A percentile compares a stretch with the other conserved stretches of the same genome.
These are phyloP conservation scores for Macrophomina pseudophaseolina DNA, from an alignment of 2,329 filamentous ascomycete species.

Conservation along the genomic window DNA sequence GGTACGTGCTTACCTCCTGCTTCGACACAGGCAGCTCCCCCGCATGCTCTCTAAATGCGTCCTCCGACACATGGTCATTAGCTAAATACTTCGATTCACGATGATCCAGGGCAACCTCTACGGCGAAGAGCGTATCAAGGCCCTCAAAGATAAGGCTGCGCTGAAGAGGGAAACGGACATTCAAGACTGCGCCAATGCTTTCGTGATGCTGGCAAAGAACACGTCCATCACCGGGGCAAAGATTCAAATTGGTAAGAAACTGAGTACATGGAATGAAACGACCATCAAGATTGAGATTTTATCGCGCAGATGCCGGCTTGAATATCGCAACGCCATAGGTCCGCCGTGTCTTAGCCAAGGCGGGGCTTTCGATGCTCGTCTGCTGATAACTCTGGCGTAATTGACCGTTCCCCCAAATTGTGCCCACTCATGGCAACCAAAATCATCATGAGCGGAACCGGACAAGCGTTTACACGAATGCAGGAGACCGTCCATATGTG, in stretches of 20 bases:
- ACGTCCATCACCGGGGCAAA: constrained; percentile 56
- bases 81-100: no score
- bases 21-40: no score
- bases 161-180: constrained; percentile 64
- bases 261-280: background rate
- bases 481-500: no score
- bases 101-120: constrained; percentile 47
- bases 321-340: constrained; percentile 21
- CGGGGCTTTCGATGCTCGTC: no score
- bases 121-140: constrained; percentile 61
- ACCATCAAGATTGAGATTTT: background rate
- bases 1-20: constrained; percentile 46
- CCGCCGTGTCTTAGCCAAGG: no score
- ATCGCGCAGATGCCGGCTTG: constrained; percentile 24
- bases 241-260: constrained; percentile 48
- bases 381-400: no score
- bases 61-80: no score
- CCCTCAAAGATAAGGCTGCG: constrained; percentile 59
- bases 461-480: no score
- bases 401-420: no score
- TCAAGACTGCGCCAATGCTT: constrained; percentile 62
- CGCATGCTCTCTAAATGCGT: no score
- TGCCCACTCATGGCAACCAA: background rate
- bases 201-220: constrained; percentile 60
- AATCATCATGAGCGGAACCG: no score